phyloP scores from a whole-genome alignment of 495 filamentous ascomycete genomes.

The Daldinia decipiens region DNA sequence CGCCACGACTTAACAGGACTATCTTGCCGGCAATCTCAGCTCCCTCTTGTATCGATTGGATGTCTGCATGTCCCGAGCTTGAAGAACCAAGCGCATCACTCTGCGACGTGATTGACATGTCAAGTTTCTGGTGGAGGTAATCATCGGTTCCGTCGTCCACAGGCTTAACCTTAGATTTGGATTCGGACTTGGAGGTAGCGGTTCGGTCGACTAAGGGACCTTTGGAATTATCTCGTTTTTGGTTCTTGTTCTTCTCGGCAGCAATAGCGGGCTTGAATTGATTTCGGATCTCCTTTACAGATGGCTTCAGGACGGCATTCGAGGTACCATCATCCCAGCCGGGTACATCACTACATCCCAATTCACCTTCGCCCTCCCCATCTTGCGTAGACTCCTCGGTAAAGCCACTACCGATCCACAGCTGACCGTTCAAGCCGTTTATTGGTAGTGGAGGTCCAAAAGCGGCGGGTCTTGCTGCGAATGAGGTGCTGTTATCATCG shows the following conservation, averaged over 20 bases:
- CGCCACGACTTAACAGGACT: slow-evolving; percentile 87
- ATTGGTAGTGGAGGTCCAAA: slow-evolving; percentile 85
- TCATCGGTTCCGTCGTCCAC: slow-evolving; percentile 90
- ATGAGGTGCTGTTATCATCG: slow-evolving; percentile 97
- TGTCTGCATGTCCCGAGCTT: slow-evolving; percentile 79
- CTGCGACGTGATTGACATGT: slow-evolving; percentile 48
- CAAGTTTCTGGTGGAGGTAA: slow-evolving; percentile 78
- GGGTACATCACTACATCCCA: slow-evolving; percentile 98
- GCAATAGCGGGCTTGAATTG: slow-evolving; percentile 47
- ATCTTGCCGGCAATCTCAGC: slow-evolving; percentile 95
- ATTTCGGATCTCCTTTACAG: slow-evolving; percentile 45
- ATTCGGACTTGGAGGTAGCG: slow-evolving; percentile 32
- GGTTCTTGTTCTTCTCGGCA: slow-evolving; percentile 48
- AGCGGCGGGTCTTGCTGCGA: slow-evolving; percentile 89
- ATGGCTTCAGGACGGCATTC: slow-evolving; percentile 42
- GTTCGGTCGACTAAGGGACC: slow-evolving; percentile 45
- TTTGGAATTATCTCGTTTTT: slow-evolving; percentile 36
- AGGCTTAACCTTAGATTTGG: slow-evolving; percentile 34
- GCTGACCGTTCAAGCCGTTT: slow-evolving; percentile 80
- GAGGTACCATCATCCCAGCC: slow-evolving; percentile 77
- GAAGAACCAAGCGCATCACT: slow-evolving; percentile 49
- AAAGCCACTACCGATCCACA: slow-evolving; percentile 93
- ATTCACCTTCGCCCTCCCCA: slow-evolving; percentile 79
- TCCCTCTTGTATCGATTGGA: slow-evolving; percentile 91
- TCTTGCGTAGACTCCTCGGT: slow-evolving; percentile 73